Evolutionary conservation across 345 rosid genomes (phyloP).

Genomic region (Gossypium ekmanianum): DNA sequence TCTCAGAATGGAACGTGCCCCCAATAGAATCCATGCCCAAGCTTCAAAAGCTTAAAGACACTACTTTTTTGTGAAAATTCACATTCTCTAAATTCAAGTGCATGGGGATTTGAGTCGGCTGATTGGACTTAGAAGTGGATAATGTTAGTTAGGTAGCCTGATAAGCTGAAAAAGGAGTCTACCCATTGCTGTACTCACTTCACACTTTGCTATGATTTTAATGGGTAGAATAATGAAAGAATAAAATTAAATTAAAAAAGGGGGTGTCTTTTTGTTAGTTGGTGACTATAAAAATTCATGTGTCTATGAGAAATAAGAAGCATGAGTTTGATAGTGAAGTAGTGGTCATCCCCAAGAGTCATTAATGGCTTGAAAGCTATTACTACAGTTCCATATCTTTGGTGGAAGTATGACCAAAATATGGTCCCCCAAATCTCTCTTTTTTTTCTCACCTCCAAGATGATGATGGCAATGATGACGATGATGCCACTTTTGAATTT

Average conservation of each 20-base stretch:
- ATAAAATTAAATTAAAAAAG: background rate
- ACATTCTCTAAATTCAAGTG: background rate
- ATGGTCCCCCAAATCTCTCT: constrained; percentile 8
- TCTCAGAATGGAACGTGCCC: background rate
- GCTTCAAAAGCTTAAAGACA: background rate
- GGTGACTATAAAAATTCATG: background rate
- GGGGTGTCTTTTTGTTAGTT: background rate
- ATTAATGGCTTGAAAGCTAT: background rate
- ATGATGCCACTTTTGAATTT: background rate
- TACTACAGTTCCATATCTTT: background rate
- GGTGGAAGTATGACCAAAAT: constrained; percentile 12
- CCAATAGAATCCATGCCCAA: background rate
- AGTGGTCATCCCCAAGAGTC: background rate
- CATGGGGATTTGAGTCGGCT: constrained; percentile 9
- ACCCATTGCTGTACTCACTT: constrained; percentile 11
- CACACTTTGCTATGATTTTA: constrained; percentile 10
- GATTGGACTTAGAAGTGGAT: constrained; percentile 6
- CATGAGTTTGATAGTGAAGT: constrained; percentile 9
- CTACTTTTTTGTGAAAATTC: background rate
- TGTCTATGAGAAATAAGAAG: background rate
- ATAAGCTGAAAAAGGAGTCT: background rate
- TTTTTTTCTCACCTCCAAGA: background rate
- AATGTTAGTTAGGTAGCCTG: constrained; percentile 17
- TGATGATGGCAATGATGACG: background rate
- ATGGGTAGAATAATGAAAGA: background rate